Percentiles rank a stretch among this genome's conserved stretches.
phyloP scores from a whole-genome alignment of 2,329 filamentous ascomycete species.

The Penicillium expansum region DNA sequence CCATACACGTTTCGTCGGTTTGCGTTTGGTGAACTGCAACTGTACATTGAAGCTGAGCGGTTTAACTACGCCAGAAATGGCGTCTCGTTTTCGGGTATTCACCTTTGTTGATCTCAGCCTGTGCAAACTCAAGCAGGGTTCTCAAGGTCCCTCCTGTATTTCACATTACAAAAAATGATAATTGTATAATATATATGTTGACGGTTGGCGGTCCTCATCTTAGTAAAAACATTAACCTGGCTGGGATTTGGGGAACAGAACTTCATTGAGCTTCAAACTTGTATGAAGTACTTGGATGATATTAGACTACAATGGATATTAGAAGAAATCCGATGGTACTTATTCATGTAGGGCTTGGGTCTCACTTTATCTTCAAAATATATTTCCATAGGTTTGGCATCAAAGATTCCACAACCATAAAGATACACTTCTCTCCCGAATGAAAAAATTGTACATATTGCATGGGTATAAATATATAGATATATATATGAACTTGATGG shows the following conservation, averaged over 20 bases:
- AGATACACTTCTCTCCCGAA: background rate
- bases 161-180: background rate
- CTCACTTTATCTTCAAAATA: background rate
- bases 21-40: background rate
- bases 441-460: background rate
- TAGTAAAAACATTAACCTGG: background rate
- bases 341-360: background rate
- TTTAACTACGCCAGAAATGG: background rate
- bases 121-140: background rate
- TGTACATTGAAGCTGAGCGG: background rate
- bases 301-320: background rate
- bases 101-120: background rate
- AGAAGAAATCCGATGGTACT: background rate
- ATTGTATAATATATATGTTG: background rate
- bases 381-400: background rate
- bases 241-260: background rate
- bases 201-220: too few relatives aligned
- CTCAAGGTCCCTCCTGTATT: background rate
- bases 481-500: background rate
- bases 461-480: constrained; percentile 14
- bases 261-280: background rate
- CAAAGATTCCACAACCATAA: background rate
- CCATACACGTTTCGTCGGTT: background rate
- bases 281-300: background rate
- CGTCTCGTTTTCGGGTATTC: background rate